These are phyloP conservation scores for Hygrophoropsis aurantiaca DNA, from an alignment of 768 basidiomycete genomes.

Conservation along the genomic window DNA sequence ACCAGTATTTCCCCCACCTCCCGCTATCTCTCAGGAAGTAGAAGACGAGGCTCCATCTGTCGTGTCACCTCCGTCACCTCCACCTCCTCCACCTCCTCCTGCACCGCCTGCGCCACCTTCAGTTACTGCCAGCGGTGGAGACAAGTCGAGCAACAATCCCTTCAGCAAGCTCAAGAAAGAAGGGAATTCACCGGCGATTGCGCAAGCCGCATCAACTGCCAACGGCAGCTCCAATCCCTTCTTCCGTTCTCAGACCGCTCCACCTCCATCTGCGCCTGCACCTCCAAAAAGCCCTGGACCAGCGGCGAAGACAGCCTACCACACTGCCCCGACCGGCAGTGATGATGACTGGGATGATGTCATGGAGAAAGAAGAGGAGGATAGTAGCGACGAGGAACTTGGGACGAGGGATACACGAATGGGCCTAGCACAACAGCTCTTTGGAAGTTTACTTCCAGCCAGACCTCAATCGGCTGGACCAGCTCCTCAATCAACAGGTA, in stretches of 20 bases:
- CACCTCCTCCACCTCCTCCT: constrained; percentile 31
- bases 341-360: constrained; percentile 89
- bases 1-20: constrained; percentile 21
- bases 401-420: constrained; percentile 60
- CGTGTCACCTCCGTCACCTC: constrained; percentile 31
- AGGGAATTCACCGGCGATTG: constrained; percentile 34
- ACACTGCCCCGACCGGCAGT: constrained; percentile 56
- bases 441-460: constrained; percentile 65
- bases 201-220: constrained; percentile 28
- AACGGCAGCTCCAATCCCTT: constrained; percentile 75
- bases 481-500: constrained; percentile 13
- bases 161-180: constrained; percentile 70
- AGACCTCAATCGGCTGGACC: constrained; percentile 57
- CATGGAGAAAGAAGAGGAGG: constrained; percentile 67
- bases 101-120: constrained; percentile 25
- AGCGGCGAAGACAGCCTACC: constrained; percentile 54
- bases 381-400: constrained; percentile 80
- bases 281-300: constrained; percentile 53
- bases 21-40: constrained; percentile 12
- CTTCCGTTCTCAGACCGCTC: constrained; percentile 50
- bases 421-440: constrained; percentile 77
- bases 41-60: constrained; percentile 7
- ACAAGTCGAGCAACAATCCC: constrained; percentile 72
- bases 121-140: constrained; percentile 22
- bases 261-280: constrained; percentile 33